Evolutionary conservation across 2,329 filamentous ascomycete genomes (phyloP).

Genomic region (Aspergillus oerlinghausenensis): DNA sequence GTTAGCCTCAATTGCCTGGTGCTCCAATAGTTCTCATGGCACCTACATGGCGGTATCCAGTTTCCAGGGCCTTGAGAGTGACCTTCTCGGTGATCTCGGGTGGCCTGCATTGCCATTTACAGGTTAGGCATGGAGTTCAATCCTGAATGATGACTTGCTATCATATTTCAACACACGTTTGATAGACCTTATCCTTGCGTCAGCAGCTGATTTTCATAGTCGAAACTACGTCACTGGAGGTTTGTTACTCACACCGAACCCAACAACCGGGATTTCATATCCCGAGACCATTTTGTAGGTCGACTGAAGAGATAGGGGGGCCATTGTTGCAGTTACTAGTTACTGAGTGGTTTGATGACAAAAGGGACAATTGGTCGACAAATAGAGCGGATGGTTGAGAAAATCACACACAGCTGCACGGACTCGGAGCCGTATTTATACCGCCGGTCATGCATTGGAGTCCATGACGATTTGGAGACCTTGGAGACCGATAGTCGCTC

Average conservation of each 20-base stretch:
- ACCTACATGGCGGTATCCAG: constrained; percentile 54
- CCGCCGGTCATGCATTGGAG: not conserved
- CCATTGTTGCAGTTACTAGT: constrained; percentile 16
- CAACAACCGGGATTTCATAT: constrained; percentile 37
- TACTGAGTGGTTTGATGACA: not conserved
- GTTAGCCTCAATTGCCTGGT: not conserved
- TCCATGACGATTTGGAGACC: not conserved
- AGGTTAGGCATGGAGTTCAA: not conserved
- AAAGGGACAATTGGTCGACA: not conserved
- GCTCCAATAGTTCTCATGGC: not conserved
- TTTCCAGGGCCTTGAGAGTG: constrained; percentile 51
- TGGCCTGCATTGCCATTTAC: constrained; percentile 38
- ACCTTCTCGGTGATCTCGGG: constrained; percentile 55
- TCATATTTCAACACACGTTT: constrained; percentile 28
- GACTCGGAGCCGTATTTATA: not conserved
- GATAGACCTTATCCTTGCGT: constrained; percentile 30
- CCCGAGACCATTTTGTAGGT: constrained; percentile 38
- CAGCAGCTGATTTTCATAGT: not conserved
- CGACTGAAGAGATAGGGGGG: constrained; percentile 26
- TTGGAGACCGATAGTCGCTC: not conserved
- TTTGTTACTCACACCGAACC: constrained; percentile 36
- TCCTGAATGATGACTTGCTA: not conserved
- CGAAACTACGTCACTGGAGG: not conserved
- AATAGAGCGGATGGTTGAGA: not conserved
- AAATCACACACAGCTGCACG: not conserved